phyloP scores from a whole-genome alignment of 768 basidiomycete species.

The Pleurotus tuoliensis region DNA sequence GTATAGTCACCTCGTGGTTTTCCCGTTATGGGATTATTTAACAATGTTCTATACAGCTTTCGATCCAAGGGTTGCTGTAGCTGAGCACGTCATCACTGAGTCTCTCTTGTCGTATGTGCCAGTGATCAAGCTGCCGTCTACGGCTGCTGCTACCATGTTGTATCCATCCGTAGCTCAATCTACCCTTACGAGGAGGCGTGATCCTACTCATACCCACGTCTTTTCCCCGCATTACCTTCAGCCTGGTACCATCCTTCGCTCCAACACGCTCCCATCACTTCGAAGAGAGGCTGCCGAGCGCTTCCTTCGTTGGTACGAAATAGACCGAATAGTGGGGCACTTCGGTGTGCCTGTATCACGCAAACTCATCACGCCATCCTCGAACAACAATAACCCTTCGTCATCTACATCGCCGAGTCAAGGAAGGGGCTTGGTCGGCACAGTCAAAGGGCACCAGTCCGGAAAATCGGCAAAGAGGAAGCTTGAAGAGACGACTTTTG shows the following conservation, averaged over 20 bases:
- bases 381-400: background rate
- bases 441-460: background rate
- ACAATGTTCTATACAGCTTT: background rate
- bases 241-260: background rate
- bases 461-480: constrained; percentile 3
- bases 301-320: constrained; percentile 70
- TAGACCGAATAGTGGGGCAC: constrained; percentile 51
- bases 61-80: constrained; percentile 3
- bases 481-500: background rate
- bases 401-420: background rate
- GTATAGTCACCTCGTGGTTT: background rate
- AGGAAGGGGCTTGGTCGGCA: background rate
- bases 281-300: constrained; percentile 65
- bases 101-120: constrained; percentile 2
- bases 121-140: background rate
- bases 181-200: background rate
- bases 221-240: constrained; percentile 4
- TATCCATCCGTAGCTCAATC: background rate
- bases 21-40: background rate
- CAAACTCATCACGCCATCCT: background rate
- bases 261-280: constrained; percentile 52
- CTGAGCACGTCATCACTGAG: constrained; percentile 4
- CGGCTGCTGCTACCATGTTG: background rate
- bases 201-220: background rate
- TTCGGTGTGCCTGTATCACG: constrained; percentile 1